Evolutionary conservation across 768 basidiomycete genomes (phyloP).

Genomic region (Steccherinum ochraceum): DNA sequence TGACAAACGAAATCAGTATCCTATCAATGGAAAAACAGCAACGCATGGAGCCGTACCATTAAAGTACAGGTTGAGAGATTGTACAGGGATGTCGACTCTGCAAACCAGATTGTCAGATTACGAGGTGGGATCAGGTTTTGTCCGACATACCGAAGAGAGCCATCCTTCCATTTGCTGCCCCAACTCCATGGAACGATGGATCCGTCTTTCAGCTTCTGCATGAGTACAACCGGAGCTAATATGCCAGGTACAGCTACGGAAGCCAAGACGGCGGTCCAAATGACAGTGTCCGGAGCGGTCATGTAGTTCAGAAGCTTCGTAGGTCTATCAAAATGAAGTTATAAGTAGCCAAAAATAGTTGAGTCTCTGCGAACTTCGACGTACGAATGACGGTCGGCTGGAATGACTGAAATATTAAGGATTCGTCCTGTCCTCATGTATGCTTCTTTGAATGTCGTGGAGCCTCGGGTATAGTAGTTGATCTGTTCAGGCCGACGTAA

Average conservation of each 20-base stretch:
- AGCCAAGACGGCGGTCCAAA: conserved; percentile 77
- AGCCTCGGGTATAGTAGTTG: conserved; percentile 87
- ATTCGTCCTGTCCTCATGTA: conserved; percentile 90
- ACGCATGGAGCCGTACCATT: conserved; percentile 49
- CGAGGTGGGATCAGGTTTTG: too few species aligned
- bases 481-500: conserved; percentile 39
- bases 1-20: background rate
- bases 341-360: background rate
- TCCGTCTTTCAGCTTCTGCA: conserved; percentile 85
- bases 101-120: too few species aligned
- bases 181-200: conserved; percentile 87
- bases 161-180: conserved; percentile 92
- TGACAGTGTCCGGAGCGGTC: conserved; percentile 88
- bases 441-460: conserved; percentile 93
- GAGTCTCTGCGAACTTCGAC: conserved; percentile 18
- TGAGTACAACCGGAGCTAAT: conserved; percentile 88
- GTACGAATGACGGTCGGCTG: conserved; percentile 82
- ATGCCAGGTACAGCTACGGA: conserved; percentile 96
- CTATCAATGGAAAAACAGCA: background rate
- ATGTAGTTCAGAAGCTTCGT: conserved; percentile 95
- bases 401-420: conserved; percentile 90
- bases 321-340: conserved; percentile 48
- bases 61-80: conserved; percentile 83
- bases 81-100: conserved; percentile 93
- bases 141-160: conserved; percentile 78